Percentiles rank a stretch among this genome's conserved stretches.
Conservation (phyloP, 1,284 basidiomycete genomes). For the Psilocybe mexicana region DNA sequence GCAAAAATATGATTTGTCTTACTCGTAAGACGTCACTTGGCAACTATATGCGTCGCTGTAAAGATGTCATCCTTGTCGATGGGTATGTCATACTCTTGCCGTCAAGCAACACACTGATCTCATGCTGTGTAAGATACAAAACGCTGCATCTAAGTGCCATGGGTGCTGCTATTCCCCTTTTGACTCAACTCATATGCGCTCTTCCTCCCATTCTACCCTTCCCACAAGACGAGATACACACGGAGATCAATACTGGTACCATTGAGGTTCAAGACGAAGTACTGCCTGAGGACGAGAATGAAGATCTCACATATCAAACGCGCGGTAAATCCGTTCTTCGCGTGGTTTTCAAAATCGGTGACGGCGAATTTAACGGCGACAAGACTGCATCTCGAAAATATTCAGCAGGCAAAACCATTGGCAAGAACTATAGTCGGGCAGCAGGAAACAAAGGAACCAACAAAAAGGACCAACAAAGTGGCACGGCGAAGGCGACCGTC, state of each 20-base stretch:
- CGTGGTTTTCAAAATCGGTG: constrained; percentile 61
- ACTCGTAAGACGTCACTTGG: constrained; percentile 78
- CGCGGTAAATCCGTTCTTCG: constrained; percentile 68
- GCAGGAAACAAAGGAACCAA: constrained; percentile 12
- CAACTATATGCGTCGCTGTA: constrained; percentile 78
- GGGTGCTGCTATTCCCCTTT: constrained; percentile 86
- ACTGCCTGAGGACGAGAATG: constrained; percentile 72
- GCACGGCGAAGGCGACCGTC: constrained; percentile 14
- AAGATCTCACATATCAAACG: constrained; percentile 65
- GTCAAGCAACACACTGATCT: neutral
- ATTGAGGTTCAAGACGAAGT: constrained; percentile 81
- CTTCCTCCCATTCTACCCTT: constrained; percentile 78
- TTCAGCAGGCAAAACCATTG: constrained; percentile 27
- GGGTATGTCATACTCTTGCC: constrained; percentile 50
- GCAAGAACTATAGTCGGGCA: constrained; percentile 21
- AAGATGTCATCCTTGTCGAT: constrained; percentile 72
- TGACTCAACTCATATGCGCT: constrained; percentile 70
- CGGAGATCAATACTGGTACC: constrained; percentile 73
- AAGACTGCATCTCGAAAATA: constrained; percentile 25
- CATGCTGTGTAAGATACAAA: constrained; percentile 56
- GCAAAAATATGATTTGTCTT: constrained; percentile 79
- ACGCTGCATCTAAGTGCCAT: constrained; percentile 78
- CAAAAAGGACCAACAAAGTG: constrained; percentile 10
- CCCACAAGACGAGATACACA: constrained; percentile 60
- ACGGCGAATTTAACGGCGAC: constrained; percentile 48